Conservation (phyloP, 208 protist genomes). For the Kentomonas sorsogonicus region DNA sequence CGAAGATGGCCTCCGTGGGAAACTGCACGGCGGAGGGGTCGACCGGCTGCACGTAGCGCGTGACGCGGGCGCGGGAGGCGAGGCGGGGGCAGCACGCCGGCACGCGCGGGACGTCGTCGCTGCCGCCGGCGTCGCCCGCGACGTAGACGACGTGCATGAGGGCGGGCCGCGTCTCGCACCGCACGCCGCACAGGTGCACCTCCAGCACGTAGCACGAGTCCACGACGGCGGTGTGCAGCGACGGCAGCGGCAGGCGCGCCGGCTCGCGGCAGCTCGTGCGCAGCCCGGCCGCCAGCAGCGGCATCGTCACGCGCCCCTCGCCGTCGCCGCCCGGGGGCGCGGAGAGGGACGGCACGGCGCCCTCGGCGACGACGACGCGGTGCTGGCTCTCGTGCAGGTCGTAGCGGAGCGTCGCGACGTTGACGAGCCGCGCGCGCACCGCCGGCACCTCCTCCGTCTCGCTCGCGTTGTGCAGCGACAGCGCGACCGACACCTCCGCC, state of each 20-base stretch:
- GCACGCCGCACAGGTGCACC: background rate
- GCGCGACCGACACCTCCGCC: too few relatives aligned
- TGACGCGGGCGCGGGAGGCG: too few relatives aligned
- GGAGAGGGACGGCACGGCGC: background rate
- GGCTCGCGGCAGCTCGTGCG: background rate
- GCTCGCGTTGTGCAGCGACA: too few relatives aligned
- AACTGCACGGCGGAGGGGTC: background rate
- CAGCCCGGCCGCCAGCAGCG: background rate
- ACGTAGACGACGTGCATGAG: background rate
- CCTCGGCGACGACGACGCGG: background rate
- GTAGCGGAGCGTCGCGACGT: too few relatives aligned
- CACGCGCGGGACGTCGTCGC: background rate
- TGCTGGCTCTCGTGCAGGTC: too few relatives aligned
- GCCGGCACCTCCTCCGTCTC: too few relatives aligned
- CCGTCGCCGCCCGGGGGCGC: background rate
- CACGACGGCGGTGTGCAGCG: slow-evolving; percentile 9
- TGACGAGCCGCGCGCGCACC: too few relatives aligned
- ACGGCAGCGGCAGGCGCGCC: slow-evolving; percentile 5
- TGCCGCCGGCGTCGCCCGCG: background rate
- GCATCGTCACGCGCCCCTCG: background rate
- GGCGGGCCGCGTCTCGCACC: background rate
- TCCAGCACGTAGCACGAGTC: background rate
- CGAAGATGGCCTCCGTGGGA: background rate
- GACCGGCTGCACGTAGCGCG: background rate
- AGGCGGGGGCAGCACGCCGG: background rate